Evolutionary conservation across 441 rosid species (phyloP).

Genomic region (Arabidopsis hybrid): DNA sequence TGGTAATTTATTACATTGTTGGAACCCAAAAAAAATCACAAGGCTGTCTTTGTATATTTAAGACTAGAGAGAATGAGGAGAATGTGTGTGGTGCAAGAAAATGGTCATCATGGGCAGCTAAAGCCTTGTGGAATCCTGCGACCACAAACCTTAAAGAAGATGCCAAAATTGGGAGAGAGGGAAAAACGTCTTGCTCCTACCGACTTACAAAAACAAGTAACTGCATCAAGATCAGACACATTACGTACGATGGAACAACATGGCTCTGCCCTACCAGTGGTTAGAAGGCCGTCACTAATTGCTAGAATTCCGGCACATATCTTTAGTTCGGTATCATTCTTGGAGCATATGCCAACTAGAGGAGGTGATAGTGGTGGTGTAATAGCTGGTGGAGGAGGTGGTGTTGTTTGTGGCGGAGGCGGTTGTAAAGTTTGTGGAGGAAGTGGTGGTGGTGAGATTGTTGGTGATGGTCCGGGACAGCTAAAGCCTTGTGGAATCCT

Average conservation of each 20-base stretch:
- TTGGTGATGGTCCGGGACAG: slow-evolving; percentile 7
- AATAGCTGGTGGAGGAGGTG: not conserved
- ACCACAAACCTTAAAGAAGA: slow-evolving; percentile 22
- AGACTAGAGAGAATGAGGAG: not conserved
- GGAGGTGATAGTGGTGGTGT: not conserved
- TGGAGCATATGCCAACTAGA: not conserved
- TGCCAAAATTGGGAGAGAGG: slow-evolving; percentile 7
- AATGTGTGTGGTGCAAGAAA: not conserved
- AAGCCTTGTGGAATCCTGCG: slow-evolving; percentile 28
- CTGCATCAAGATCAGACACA: slow-evolving; percentile 28
- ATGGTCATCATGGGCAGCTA: slow-evolving; percentile 14
- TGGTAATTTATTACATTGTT: not conserved
- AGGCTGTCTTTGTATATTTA: not conserved
- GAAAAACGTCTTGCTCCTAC: not conserved
- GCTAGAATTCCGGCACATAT: not conserved
- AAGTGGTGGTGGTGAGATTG: not conserved
- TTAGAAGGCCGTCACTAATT: not conserved
- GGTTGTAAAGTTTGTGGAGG: not conserved
- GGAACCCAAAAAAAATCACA: not conserved
- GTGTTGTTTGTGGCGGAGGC: not conserved
- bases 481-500: not conserved
- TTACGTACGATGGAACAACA: slow-evolving; percentile 18
- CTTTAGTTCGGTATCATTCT: not conserved
- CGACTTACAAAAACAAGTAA: slow-evolving; percentile 27
- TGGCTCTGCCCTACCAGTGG: not conserved